Evolutionary conservation across 331 rosid species (phyloP).

Genomic region (Stylosanthes scabra): DNA sequence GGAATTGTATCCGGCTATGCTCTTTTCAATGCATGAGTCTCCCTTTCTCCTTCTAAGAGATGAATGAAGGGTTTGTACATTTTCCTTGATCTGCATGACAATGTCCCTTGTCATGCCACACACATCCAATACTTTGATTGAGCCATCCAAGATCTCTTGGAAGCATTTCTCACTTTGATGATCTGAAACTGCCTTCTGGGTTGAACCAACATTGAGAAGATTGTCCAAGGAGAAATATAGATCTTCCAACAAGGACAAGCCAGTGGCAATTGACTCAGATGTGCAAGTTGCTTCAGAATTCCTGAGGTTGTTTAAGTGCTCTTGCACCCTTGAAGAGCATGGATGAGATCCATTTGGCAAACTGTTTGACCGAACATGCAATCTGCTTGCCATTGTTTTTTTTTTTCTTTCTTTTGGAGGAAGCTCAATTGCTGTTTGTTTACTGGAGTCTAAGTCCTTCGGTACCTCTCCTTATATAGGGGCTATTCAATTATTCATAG

Average conservation of each 20-base stretch:
- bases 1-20: slow-evolving; percentile 45
- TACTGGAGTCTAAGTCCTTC: slow-evolving; percentile 17
- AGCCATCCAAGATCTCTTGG: slow-evolving; percentile 69
- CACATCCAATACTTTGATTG: slow-evolving; percentile 61
- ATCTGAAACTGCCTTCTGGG: slow-evolving; percentile 53
- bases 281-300: slow-evolving; percentile 50
- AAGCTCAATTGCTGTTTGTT: slow-evolving; percentile 29
- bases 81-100: slow-evolving; percentile 56
- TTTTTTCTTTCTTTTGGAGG: not conserved
- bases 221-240: slow-evolving; percentile 56
- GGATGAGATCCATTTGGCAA: slow-evolving; percentile 78
- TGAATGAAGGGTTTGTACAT: slow-evolving; percentile 66
- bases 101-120: slow-evolving; percentile 66
- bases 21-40: slow-evolving; percentile 50
- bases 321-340: slow-evolving; percentile 47
- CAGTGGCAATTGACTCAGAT: slow-evolving; percentile 45
- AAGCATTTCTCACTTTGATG: slow-evolving; percentile 44
- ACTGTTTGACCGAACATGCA: slow-evolving; percentile 66
- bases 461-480: slow-evolving; percentile 33
- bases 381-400: slow-evolving; percentile 52
- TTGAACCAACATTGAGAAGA: slow-evolving; percentile 61
- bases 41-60: slow-evolving; percentile 70
- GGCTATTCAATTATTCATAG: slow-evolving; percentile 5
- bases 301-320: slow-evolving; percentile 55
- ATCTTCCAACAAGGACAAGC: slow-evolving; percentile 53